Conservation (phyloP, 202 grass and related monocot species). For the Setaria viridis region DNA sequence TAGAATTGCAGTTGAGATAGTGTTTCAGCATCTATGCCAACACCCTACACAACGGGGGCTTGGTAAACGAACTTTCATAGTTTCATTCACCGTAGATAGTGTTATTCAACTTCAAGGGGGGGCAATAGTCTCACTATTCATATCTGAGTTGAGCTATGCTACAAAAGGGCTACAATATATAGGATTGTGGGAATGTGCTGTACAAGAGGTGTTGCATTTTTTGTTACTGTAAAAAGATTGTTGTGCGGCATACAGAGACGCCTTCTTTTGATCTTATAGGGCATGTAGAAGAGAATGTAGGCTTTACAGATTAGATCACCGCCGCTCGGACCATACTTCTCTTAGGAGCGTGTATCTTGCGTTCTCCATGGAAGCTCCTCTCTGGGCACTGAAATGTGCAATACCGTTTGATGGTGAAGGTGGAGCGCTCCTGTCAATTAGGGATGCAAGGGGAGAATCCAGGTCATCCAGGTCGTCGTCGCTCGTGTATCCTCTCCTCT, state of each 20-base stretch:
- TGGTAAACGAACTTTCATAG: background rate
- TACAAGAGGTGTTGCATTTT: conserved; percentile 38
- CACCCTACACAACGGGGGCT: background rate
- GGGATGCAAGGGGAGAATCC: conserved; percentile 71
- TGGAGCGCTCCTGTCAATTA: conserved; percentile 69
- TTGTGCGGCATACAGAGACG: conserved; percentile 19
- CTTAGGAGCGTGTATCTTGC: conserved; percentile 69
- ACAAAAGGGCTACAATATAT: conserved; percentile 39
- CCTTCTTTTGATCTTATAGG: conserved; percentile 35
- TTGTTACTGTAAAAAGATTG: conserved; percentile 16
- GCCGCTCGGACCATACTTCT: conserved; percentile 72
- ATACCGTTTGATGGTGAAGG: conserved; percentile 51
- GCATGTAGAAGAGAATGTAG: conserved; percentile 25
- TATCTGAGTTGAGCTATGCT: conserved; percentile 30
- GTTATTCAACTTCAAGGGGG: conserved; percentile 12
- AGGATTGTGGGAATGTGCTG: conserved; percentile 21
- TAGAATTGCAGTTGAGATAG: conserved; percentile 2
- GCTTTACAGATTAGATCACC: conserved; percentile 41
- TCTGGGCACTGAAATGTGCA: conserved; percentile 39
- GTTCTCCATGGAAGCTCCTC: conserved; percentile 58
- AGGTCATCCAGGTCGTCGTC: conserved; percentile 90
- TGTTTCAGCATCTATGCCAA: background rate
- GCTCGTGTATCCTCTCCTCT: conserved; percentile 95
- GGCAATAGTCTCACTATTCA: background rate
- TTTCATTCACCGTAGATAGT: conserved; percentile 1